Evolutionary conservation across 2,329 filamentous ascomycete species (phyloP), one percentile per base, ranked within the genome.

Genomic region (Ceratocystis smalleyi): DNA sequence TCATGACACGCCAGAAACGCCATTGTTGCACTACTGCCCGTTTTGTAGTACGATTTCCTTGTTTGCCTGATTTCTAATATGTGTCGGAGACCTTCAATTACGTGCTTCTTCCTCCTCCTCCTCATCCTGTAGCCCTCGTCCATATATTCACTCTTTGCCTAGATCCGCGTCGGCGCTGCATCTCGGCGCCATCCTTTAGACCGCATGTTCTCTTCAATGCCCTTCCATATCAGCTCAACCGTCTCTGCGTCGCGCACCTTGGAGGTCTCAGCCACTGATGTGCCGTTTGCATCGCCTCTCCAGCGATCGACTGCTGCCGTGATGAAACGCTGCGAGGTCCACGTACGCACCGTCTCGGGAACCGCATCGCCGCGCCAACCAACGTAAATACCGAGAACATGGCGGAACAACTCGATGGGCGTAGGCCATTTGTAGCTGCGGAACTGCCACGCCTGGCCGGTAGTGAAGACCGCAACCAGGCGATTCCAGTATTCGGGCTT

Each of bases 401-500:
- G 89, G 69, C 85, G 84, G 77, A 99, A 99, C 61, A 99, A 79
- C 71, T 97, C 94, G 15, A 85, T 81, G 0, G 94, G 89, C 64
- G 87, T 86, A 69, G 86, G 86, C 90, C 94, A 99, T 75, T 95
- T 96, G 81, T 99, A 99, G 69, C 85, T 88, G 77, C 96, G 96
- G 77, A 99, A 99, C 76, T 99, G 94, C 94, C 94, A 99, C 8
- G 87, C 85, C 77, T 99, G 94, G 43, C 94, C 94, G 0, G 94
- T 99, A 0, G 94, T 99, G 76, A 99, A 97, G 65, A 99, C 91
- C 12, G 89, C 94, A 1, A 96, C 94, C 5, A 99, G 88, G 62
- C 91, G 86, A 71, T 86, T 86, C 94, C 94, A 99, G 78, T 97
- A 96, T 72, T 97, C 91, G 0, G 94, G 94, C 74, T 96, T 95